phyloP scores from a whole-genome alignment of 2,329 filamentous ascomycete species.

The Acrodontium crateriforme region DNA sequence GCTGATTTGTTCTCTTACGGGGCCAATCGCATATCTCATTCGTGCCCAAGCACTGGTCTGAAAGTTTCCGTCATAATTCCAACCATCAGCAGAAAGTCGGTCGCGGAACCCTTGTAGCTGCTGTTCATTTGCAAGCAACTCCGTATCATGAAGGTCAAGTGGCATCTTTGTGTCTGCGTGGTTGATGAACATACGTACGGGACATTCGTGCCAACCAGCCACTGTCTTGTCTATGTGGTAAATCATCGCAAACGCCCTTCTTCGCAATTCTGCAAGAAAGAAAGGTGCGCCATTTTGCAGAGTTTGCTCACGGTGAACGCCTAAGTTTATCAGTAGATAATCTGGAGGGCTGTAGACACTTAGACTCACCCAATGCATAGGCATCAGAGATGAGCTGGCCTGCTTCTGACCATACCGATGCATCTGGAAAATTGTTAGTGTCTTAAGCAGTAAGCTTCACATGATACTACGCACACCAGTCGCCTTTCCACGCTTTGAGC shows the following conservation, averaged over 20 bases:
- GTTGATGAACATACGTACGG: slow-evolving; percentile 6
- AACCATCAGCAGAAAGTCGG: slow-evolving; percentile 5
- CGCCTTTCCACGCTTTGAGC: slow-evolving; percentile 6
- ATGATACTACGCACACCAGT: no score
- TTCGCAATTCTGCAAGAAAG: slow-evolving; percentile 10
- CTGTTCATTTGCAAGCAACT: slow-evolving; percentile 1
- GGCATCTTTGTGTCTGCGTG: slow-evolving; percentile 6
- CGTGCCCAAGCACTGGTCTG: slow-evolving; percentile 2
- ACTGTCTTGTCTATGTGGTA: slow-evolving; percentile 11
- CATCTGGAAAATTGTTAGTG: not conserved
- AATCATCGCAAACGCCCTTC: slow-evolving; percentile 5
- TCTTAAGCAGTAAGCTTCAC: no score
- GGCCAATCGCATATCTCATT: slow-evolving; percentile 1
- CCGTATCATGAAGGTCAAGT: slow-evolving; percentile 6
- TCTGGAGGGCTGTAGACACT: no score
- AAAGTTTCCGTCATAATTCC: not conserved
- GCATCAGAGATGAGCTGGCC: slow-evolving; percentile 55
- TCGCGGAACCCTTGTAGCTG: not conserved
- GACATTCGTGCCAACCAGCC: slow-evolving; percentile 8
- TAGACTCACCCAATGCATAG: no score
- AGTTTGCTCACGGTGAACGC: slow-evolving; percentile 9
- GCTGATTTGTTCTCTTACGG: slow-evolving; percentile 1
- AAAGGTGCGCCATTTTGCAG: slow-evolving; percentile 6
- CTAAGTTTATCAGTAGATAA: no score
- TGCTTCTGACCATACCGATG: slow-evolving; percentile 4